A percentile compares a stretch with the other conserved stretches of the same genome.
phyloP scores from a whole-genome alignment of 177 flowering plant species.

The Vitis hybrid region DNA sequence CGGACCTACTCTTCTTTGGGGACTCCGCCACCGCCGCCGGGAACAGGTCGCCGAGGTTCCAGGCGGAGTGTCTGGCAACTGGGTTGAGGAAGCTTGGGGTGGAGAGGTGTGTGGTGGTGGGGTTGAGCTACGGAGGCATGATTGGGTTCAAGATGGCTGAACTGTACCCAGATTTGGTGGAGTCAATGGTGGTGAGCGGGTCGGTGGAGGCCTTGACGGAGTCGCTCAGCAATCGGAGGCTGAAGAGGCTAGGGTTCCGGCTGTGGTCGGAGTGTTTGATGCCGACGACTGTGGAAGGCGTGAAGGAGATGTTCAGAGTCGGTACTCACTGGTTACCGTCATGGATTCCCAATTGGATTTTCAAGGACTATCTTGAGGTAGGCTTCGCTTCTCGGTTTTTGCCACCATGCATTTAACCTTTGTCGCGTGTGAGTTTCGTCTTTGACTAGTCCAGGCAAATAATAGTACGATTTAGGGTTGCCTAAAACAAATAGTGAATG shows the following conservation, averaged over 20 bases:
- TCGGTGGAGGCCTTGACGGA: constrained; percentile 33
- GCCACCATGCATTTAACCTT: too few species aligned
- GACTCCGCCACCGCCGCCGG: constrained; percentile 22
- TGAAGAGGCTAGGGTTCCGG: constrained; percentile 23
- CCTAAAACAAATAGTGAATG: too few species aligned
- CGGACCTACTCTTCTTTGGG: constrained; percentile 48
- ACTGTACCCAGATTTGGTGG: constrained; percentile 33
- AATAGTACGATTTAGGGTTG: too few species aligned
- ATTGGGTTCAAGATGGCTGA: constrained; percentile 45
- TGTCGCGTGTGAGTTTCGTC: too few species aligned
- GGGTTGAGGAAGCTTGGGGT: constrained; percentile 39
- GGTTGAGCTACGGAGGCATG: constrained; percentile 53
- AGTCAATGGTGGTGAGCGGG: constrained; percentile 26
- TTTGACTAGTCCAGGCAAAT: too few species aligned
- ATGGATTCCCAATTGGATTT: constrained; percentile 24
- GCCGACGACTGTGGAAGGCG: constrained; percentile 25
- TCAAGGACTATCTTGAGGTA: constrained; percentile 34
- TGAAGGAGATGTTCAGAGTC: constrained; percentile 18
- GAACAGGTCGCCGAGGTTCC: constrained; percentile 33
- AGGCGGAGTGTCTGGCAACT: constrained; percentile 32
- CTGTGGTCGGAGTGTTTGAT: constrained; percentile 32
- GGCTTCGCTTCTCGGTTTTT: too few species aligned
- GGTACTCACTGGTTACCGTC: constrained; percentile 20
- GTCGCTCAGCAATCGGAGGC: constrained; percentile 13
- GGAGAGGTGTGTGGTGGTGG: constrained; percentile 35